Evolutionary conservation across 371 early-diverging fungal species (phyloP).

Genomic region (Rhizopus arrhizus): DNA sequence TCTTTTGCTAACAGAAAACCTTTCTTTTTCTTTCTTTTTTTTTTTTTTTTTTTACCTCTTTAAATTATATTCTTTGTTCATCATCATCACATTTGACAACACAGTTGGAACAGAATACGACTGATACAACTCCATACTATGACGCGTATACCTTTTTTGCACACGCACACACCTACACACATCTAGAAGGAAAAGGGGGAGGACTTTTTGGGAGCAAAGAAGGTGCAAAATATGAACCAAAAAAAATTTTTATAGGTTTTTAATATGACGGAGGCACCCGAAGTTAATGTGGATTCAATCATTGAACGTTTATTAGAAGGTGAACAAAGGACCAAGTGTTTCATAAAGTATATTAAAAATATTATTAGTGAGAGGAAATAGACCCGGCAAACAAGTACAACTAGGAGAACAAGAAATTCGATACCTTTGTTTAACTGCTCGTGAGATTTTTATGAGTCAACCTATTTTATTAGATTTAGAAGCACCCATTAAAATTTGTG

Average conservation of each 20-base stretch:
- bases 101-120: too few relatives aligned
- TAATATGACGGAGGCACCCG: conserved; percentile 14
- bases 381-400: conserved; percentile 86
- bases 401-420: conserved; percentile 82
- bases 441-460: conserved; percentile 91
- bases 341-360: background rate
- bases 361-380: conserved; percentile 80
- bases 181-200: too few relatives aligned
- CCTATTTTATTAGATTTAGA: conserved; percentile 92
- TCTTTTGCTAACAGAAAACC: too few relatives aligned
- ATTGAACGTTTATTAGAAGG: conserved; percentile 45
- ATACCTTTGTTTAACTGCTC: conserved; percentile 80
- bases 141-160: too few relatives aligned
- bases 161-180: too few relatives aligned
- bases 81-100: too few relatives aligned
- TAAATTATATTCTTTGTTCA: too few relatives aligned
- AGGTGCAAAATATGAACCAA: background rate
- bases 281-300: conserved; percentile 40
- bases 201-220: background rate
- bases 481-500: conserved; percentile 93
- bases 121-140: too few relatives aligned
- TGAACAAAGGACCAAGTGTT: conserved; percentile 3
- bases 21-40: too few relatives aligned
- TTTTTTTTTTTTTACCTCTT: too few relatives aligned
- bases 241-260: too few relatives aligned